A percentile compares a stretch with the other conserved stretches of the same genome.
phyloP scores from a whole-genome alignment of 1,139 yeast genomes.

The Suhomyces anneliseae region DNA sequence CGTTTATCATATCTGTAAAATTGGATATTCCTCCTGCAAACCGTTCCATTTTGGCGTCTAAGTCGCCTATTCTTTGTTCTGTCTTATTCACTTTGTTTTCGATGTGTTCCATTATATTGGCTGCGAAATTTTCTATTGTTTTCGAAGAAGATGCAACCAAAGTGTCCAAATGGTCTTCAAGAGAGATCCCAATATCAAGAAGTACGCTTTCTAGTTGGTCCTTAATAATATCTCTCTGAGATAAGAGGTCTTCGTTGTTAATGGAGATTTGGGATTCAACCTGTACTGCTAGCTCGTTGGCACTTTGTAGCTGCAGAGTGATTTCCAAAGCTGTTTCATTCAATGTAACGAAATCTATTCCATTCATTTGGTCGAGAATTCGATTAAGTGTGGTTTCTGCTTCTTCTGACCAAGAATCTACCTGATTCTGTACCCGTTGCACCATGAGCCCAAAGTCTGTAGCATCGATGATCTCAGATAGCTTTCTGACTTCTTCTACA shows the following conservation, averaged over 20 bases:
- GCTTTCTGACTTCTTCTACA: conserved; percentile 5
- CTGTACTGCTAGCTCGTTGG: background rate
- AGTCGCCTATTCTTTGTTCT: background rate
- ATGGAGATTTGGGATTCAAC: background rate
- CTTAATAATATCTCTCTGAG: conserved; percentile 3
- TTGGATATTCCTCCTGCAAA: background rate
- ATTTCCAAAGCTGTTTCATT: background rate
- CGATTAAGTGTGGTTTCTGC: conserved; percentile 1
- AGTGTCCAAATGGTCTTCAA: conserved; percentile 9
- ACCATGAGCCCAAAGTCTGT: background rate
- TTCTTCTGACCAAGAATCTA: conserved; percentile 1
- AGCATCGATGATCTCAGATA: background rate
- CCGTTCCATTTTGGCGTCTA: background rate
- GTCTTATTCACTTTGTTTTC: conserved; percentile 1
- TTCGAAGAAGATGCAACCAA: conserved; percentile 13
- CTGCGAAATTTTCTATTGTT: conserved; percentile 9
- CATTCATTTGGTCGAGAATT: conserved; percentile 1
- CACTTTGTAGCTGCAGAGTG: background rate
- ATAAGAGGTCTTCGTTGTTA: conserved; percentile 1
- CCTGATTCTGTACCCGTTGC: background rate
- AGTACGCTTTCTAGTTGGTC: conserved; percentile 16
- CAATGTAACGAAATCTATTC: conserved; percentile 3
- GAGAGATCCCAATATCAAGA: conserved; percentile 6
- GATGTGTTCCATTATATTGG: conserved; percentile 1
- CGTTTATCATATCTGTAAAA: background rate